Evolutionary conservation across 495 filamentous ascomycete species (phyloP), one percentile per base, ranked within the genome.

Genomic region (Lasiosphaeris hirsuta): DNA sequence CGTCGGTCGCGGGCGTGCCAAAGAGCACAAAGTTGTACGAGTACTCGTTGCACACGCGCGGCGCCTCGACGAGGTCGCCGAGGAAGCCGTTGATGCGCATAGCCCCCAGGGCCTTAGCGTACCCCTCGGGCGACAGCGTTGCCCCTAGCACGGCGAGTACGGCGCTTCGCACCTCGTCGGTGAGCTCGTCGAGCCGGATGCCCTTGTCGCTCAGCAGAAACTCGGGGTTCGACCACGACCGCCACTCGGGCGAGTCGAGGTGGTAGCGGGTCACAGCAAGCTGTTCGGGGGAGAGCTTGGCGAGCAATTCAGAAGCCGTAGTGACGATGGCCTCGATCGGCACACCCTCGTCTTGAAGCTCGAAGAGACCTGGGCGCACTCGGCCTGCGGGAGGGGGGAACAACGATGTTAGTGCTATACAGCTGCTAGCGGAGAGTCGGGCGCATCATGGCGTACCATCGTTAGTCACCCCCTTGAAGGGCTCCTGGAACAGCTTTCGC

Each of bases 61-160:
- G 77, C 5, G 82, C 79, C 34, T 78, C 63, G 33, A 86, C 82
- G 7, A 92, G 75, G 45, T 87, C 79, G 56, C 88, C 88, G 3
- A 92, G 80, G 76, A 90, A 92, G 60, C 84, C 83, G 73, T 92
- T 92, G 69, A 87, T 88, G 64, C 84, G 82, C 84, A 89, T 89
- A 6, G 86, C 86, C 14, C 67, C 78, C 37, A 84, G 63, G 54
- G 86, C 86, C 61, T 90, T 90, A 33, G 77, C 72, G 72, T 90
- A 92, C 39, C 88, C 88, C 60, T 85, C 82, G 0, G 80, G 75
- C 0, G 86, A 90, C 8, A 89, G 75, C 0, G 84, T 83, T 0
- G 74, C 59, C 47, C 78, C 59, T 0, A 90, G 73, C 2, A 89
- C 67, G 30, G 70, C 65, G 49, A 86, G 75, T 36, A 83, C 74